phyloP scores from a whole-genome alignment of 2,329 filamentous ascomycete species.

The Trichoderma hamatum region DNA sequence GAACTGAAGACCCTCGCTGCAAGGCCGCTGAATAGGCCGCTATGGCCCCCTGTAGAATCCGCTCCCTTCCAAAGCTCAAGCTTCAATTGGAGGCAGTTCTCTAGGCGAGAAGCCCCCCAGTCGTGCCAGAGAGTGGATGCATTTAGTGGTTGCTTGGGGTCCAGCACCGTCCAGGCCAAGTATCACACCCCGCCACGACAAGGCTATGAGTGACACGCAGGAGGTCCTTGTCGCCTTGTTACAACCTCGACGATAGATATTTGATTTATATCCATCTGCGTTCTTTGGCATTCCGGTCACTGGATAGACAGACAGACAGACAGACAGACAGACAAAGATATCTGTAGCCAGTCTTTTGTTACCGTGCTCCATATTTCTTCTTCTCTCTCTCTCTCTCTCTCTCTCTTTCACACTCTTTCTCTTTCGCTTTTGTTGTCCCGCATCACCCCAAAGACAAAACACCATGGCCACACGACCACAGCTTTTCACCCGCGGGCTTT shows the following conservation, averaged over 20 bases:
- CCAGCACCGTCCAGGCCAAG: background rate
- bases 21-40: constrained; percentile 4
- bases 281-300: background rate
- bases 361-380: background rate
- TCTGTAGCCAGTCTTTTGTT: background rate
- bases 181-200: background rate
- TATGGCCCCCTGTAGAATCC: background rate
- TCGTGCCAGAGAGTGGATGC: background rate
- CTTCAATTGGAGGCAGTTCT: background rate
- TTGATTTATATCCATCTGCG: background rate
- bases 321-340: background rate
- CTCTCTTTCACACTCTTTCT: background rate
- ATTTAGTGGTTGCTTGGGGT: background rate
- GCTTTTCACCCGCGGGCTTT: constrained; percentile 65
- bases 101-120: background rate
- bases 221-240: background rate
- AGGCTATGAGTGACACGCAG: background rate
- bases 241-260: background rate
- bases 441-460: constrained; percentile 28
- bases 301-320: background rate
- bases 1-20: background rate
- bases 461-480: constrained; percentile 60
- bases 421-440: background rate
- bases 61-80: background rate
- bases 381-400: background rate